These are phyloP conservation scores for Blastobotrys parvus DNA, from an alignment of 805 yeast genomes.

Conservation along the genomic window DNA sequence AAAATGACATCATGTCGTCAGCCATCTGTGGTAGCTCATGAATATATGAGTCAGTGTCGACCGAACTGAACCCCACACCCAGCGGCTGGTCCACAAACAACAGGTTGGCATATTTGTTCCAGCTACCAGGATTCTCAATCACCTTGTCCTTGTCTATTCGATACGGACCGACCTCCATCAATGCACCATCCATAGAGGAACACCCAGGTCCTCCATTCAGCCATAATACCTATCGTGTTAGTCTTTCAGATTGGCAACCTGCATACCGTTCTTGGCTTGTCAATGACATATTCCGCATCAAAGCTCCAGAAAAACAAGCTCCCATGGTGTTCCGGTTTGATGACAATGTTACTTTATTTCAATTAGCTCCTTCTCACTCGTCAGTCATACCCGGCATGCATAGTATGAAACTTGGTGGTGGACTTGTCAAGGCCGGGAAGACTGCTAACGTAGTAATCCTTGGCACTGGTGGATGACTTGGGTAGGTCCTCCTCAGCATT, in stretches of 20 bases:
- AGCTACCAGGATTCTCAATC: constrained; percentile 58
- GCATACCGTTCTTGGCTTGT: constrained; percentile 28
- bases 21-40: constrained; percentile 40
- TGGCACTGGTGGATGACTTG: constrained; percentile 9
- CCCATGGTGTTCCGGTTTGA: constrained; percentile 44
- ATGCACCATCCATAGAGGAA: constrained; percentile 94
- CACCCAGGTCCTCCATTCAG: constrained; percentile 98
- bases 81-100: constrained; percentile 91
- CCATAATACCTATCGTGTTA: constrained; percentile 62
- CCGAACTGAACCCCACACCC: constrained; percentile 82
- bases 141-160: constrained; percentile 45
- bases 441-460: constrained; percentile 24
- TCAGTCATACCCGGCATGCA: constrained; percentile 37
- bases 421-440: constrained; percentile 27
- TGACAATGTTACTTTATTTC: constrained; percentile 42
- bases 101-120: constrained; percentile 74
- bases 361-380: constrained; percentile 40
- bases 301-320: constrained; percentile 76
- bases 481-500: background rate
- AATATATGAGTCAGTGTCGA: constrained; percentile 37
- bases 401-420: constrained; percentile 28
- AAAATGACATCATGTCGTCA: constrained; percentile 52
- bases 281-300: constrained; percentile 24
- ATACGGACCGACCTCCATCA: constrained; percentile 88
- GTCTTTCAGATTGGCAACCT: constrained; percentile 6